Evolutionary conservation across 2,329 filamentous ascomycete genomes (phyloP), one percentile per base, ranked within the genome.

Genomic region (Eutypella sp.): DNA sequence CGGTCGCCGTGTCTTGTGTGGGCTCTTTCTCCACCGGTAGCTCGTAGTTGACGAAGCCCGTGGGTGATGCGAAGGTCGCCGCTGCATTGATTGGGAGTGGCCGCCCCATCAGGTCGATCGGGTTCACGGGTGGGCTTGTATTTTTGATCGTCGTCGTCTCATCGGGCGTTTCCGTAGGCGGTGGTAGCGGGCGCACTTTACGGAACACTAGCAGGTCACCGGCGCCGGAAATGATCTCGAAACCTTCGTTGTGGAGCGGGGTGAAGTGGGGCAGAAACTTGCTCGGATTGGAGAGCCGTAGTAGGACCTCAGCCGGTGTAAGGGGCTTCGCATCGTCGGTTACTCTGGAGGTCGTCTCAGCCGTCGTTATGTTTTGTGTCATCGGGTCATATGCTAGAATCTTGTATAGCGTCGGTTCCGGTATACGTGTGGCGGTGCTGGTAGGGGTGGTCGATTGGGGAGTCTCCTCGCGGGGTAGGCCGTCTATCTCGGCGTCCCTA

Each of bases 181-280:
- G 65, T 56, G 6, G 34, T 2, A 10, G 18, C 34, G 8, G 7
- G 34, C 72, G 69, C 4, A 79, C 73, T 62, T 85, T 83, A 51
- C 80, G 81, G 57, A 87, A 85, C 4, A 89, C 74, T 22, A 88
- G 70, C 4, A 86, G 70, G 51, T 87, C 75, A 5, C 75, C 76
- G 40, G 72, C 72, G 2, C 82, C 83, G 2, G 82, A 80, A 2
- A 83, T 74, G 33, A 87, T 81, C 54, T 86, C 82, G 50, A 81
- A 88, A 0, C 84, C 84, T 45, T 84, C 71, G 0, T 70, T 67
- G 48, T 82, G 73, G 2, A 87, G 70, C 1, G 72, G 63, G 3
- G 70, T 68, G 47, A 88, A 81, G 53, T 86, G 73, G 4, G 82
- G 74, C 11, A 87, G 72, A 63, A 87, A 88, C 52, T 80, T 79